Evolutionary conservation across 371 early-diverging fungal species (phyloP).

Genomic region (Batkoa obscura): DNA sequence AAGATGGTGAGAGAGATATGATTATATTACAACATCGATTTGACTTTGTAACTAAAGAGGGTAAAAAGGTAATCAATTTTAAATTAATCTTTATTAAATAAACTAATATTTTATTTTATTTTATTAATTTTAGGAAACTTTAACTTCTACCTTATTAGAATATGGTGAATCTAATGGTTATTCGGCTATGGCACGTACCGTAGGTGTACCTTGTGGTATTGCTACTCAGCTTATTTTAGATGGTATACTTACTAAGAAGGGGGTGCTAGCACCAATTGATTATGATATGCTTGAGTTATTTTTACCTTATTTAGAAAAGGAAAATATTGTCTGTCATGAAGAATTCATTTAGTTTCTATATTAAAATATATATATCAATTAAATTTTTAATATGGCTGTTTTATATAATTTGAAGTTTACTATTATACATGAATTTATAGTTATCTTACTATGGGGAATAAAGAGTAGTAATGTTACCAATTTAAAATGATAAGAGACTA

Average conservation of each 20-base stretch:
- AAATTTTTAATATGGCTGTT: too few species aligned
- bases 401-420: too few species aligned
- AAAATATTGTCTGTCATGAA: conserved; percentile 77
- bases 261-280: conserved; percentile 89
- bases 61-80: conserved; percentile 18
- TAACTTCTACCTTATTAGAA: conserved; percentile 77
- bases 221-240: conserved; percentile 80
- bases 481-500: too few species aligned
- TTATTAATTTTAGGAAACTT: conserved; percentile 33
- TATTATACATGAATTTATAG: too few species aligned
- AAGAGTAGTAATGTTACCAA: too few species aligned
- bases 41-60: conserved; percentile 68
- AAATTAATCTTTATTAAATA: too few species aligned
- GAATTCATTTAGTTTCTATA: conserved; percentile 39
- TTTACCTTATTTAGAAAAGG: conserved; percentile 72
- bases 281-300: conserved; percentile 68
- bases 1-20: conserved; percentile 84
- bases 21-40: conserved; percentile 93
- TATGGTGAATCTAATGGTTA: conserved; percentile 76
- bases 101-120: not conserved
- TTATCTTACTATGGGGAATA: too few species aligned
- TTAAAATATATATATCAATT: too few species aligned
- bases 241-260: conserved; percentile 43
- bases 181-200: conserved; percentile 95
- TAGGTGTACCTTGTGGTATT: conserved; percentile 93